A percentile compares a stretch with the other conserved stretches of the same genome.
Evolutionary conservation across 768 basidiomycete species (phyloP).

Genomic region (Russula ochroleuca): DNA sequence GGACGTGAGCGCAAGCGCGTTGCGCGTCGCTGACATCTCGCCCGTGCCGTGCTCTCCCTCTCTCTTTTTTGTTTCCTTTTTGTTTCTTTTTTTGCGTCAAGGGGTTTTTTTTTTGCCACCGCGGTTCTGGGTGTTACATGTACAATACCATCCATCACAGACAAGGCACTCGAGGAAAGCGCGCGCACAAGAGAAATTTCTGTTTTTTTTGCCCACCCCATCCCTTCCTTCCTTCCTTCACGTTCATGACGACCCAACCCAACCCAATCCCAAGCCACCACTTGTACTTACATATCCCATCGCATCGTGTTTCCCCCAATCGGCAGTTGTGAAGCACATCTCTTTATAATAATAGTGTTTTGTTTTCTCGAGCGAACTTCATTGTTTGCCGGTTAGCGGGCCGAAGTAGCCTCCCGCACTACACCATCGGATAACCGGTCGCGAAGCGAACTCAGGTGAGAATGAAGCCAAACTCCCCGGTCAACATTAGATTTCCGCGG

Average conservation of each 20-base stretch:
- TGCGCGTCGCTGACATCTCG: conserved; percentile 51
- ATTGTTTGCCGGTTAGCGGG: no score
- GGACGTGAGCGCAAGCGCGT: conserved; percentile 71
- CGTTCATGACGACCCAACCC: conserved; percentile 2
- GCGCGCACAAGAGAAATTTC: conserved; percentile 10
- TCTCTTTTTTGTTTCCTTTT: neutral
- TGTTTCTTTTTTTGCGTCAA: neutral
- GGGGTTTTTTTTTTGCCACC: conserved; percentile 10
- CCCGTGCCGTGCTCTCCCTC: neutral
- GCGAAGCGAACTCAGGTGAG: no score
- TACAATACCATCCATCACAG: conserved; percentile 21
- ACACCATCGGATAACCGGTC: no score
- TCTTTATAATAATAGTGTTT: conserved; percentile 24
- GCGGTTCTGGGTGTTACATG: conserved; percentile 19
- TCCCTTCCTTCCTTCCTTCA: neutral
- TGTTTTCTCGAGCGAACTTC: neutral
- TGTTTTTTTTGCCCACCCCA: neutral
- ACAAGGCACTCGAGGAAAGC: conserved; percentile 7
- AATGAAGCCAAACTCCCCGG: no score
- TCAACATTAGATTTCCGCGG: no score
- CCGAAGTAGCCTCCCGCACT: no score
- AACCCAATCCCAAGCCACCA: neutral
- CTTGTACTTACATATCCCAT: conserved; percentile 26
- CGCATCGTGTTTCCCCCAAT: conserved; percentile 9
- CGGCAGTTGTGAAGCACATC: conserved; percentile 24